A percentile compares a stretch with the other conserved stretches of the same genome.
Conservation (phyloP, 1,139 yeast species). For the Scheffersomyces parashehatae region DNA sequence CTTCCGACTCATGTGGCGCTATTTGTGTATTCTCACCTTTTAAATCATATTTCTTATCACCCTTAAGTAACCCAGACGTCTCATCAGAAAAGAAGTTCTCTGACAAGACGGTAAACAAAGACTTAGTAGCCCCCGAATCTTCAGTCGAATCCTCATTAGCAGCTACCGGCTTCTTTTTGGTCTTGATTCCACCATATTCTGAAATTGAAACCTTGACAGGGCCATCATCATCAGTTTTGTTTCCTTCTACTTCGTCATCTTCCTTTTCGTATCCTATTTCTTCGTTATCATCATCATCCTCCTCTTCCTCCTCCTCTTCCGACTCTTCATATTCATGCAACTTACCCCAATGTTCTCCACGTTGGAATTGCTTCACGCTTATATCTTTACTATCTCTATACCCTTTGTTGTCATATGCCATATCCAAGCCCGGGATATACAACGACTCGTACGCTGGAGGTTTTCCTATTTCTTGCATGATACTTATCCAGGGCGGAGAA, state of each 20-base stretch:
- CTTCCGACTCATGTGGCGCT: too few relatives aligned
- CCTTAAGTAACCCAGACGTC: too few relatives aligned
- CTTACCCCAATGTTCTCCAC: conserved; percentile 43
- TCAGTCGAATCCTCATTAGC: too few relatives aligned
- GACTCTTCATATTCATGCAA: conserved; percentile 37
- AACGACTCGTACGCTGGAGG: conserved; percentile 83
- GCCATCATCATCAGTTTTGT: conserved; percentile 4
- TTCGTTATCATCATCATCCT: conserved; percentile 11
- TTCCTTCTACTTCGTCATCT: conserved; percentile 2
- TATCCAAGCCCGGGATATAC: conserved; percentile 56
- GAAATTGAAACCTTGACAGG: conserved; percentile 12
- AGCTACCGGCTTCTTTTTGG: background rate
- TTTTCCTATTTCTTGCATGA: conserved; percentile 72
- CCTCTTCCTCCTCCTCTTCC: conserved; percentile 33
- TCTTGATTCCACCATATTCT: conserved; percentile 6
- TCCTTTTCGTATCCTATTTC: conserved; percentile 2
- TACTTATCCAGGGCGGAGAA: conserved; percentile 81
- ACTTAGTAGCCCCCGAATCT: too few relatives aligned
- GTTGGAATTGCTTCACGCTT: conserved; percentile 27
- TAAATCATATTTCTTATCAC: too few relatives aligned
- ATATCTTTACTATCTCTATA: conserved; percentile 26
- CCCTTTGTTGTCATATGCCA: conserved; percentile 39
- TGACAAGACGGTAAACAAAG: too few relatives aligned
- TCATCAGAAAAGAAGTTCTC: too few relatives aligned
- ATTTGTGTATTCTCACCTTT: too few relatives aligned